Conservation (phyloP, 2,329 filamentous ascomycete genomes). For the Neofusicoccum ribis region DNA sequence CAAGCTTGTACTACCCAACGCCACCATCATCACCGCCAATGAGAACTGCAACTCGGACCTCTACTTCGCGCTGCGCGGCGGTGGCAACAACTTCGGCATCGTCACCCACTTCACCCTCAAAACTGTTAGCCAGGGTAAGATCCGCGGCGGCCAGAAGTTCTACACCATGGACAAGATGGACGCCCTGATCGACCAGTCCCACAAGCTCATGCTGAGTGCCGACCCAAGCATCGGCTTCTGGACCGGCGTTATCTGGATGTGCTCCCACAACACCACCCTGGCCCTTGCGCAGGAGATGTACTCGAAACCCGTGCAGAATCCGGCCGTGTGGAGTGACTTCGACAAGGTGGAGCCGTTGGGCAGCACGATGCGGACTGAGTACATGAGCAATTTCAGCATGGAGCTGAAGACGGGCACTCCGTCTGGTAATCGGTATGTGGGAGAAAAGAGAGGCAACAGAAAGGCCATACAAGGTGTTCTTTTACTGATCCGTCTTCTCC, state of each 20-base stretch:
- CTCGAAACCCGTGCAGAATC: slow-evolving; percentile 27
- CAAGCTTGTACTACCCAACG: slow-evolving; percentile 2
- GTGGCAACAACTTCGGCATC: slow-evolving; percentile 40
- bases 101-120: slow-evolving; percentile 35
- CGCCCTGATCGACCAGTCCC: slow-evolving; percentile 24
- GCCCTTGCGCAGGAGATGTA: slow-evolving; percentile 27
- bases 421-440: slow-evolving; percentile 9
- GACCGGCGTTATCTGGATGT: slow-evolving; percentile 1
- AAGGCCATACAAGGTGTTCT: background rate
- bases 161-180: slow-evolving; percentile 27
- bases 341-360: slow-evolving; percentile 27
- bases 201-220: slow-evolving; percentile 24
- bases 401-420: slow-evolving; percentile 21
- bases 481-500: background rate
- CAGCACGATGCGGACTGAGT: slow-evolving; percentile 26
- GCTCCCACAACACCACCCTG: slow-evolving; percentile 23
- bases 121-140: slow-evolving; percentile 5
- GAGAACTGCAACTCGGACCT: slow-evolving; percentile 26
- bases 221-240: slow-evolving; percentile 23
- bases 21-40: slow-evolving; percentile 13
- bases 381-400: slow-evolving; percentile 28
- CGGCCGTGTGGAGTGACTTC: slow-evolving; percentile 26
- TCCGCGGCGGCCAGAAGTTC: slow-evolving; percentile 41
- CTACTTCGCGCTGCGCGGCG: slow-evolving; percentile 40
- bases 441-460: slow-evolving; percentile 7